Conservation (phyloP, 345 rosid genomes). For the Lepidium aucheri region DNA sequence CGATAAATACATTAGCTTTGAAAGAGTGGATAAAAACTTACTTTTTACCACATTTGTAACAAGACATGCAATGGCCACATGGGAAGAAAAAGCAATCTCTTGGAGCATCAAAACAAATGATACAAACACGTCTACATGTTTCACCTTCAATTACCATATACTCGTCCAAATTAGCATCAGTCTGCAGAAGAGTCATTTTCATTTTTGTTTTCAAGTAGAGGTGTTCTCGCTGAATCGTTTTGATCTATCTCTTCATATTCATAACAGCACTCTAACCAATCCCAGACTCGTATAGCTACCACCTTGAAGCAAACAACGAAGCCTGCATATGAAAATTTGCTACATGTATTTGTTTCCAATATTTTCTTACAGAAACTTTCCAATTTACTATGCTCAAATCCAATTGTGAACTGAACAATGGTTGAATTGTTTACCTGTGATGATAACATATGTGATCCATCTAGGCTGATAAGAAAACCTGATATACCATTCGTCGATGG, state of each 20-base stretch:
- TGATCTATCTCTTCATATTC: conserved; percentile 4
- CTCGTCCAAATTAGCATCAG: conserved; percentile 43
- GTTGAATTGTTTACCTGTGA: conserved; percentile 39
- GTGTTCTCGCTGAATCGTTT: conserved; percentile 29
- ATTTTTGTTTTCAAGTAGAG: conserved; percentile 50
- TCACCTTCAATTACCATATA: conserved; percentile 33
- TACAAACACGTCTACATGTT: conserved; percentile 53
- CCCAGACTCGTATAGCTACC: conserved; percentile 36
- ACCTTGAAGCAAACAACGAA: conserved; percentile 41
- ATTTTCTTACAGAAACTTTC: not conserved
- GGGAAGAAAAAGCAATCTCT: conserved; percentile 89
- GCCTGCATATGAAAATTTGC: conserved; percentile 35
- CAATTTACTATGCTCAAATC: too few species aligned
- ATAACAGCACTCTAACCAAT: too few species aligned
- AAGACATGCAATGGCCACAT: conserved; percentile 83
- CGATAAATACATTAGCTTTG: too few species aligned
- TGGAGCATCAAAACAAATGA: conserved; percentile 85
- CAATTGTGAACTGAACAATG: not conserved
- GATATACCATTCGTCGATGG: conserved; percentile 44
- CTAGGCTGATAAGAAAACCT: conserved; percentile 59
- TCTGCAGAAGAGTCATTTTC: conserved; percentile 56
- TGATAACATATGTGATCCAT: conserved; percentile 52
- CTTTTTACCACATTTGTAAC: conserved; percentile 66
- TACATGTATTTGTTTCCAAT: not conserved
- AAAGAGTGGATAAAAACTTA: not conserved